These are phyloP conservation scores for Phytophthora hybrid DNA, from an alignment of 352 stramenopile genomes.

Conservation along the genomic window DNA sequence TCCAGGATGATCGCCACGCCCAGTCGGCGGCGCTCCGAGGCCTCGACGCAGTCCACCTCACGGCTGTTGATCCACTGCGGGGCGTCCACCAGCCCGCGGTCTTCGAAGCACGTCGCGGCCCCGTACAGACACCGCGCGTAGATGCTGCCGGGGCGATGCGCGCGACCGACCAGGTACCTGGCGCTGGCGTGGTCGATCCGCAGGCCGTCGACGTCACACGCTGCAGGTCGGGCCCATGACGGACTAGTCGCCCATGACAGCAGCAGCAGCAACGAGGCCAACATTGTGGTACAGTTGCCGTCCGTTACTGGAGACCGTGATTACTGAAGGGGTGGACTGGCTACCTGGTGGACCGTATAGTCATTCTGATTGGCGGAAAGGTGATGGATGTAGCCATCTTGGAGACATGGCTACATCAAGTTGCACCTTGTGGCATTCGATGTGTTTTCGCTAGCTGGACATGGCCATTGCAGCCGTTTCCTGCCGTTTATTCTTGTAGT, in stretches of 20 bases:
- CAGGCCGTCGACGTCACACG: constrained; percentile 58
- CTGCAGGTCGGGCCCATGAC: constrained; percentile 18
- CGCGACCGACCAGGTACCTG: constrained; percentile 60
- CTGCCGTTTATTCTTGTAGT: constrained; percentile 10
- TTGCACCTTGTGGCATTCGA: too few relatives aligned
- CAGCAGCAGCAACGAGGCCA: constrained; percentile 23
- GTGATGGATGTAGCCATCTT: constrained; percentile 14
- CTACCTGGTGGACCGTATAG: constrained; percentile 17
- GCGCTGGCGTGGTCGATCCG: constrained; percentile 50
- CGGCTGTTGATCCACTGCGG: constrained; percentile 51
- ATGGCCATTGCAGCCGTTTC: neutral
- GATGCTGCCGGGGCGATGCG: constrained; percentile 59
- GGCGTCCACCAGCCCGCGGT: constrained; percentile 69
- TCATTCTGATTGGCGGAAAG: constrained; percentile 30
- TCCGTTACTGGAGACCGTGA: constrained; percentile 5
- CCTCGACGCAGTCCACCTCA: constrained; percentile 45
- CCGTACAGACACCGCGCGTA: constrained; percentile 61
- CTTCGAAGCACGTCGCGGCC: constrained; percentile 61
- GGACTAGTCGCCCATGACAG: constrained; percentile 7
- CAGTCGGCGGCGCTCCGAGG: constrained; percentile 45
- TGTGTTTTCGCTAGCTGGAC: neutral
- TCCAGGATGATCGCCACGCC: constrained; percentile 64
- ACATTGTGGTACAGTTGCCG: neutral
- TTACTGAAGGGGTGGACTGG: constrained; percentile 22
- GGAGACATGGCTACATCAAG: constrained; percentile 20